Evolutionary conservation across 2,329 filamentous ascomycete species (phyloP), one percentile per base, ranked within the genome.

Genomic region (Colletotrichum somersetense): DNA sequence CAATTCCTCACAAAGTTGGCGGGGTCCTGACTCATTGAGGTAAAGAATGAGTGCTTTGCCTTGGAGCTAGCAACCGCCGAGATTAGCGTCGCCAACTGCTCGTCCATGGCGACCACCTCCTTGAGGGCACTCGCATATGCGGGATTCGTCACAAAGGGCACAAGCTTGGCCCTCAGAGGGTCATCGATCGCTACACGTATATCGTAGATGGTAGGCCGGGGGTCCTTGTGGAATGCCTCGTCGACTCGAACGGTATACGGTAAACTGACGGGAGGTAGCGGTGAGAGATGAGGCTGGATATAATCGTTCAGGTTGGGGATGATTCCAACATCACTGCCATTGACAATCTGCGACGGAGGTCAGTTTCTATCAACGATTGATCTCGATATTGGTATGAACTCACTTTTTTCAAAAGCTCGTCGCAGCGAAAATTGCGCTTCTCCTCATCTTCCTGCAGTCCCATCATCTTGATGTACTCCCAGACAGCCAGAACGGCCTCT

Each of bases 191-290:
- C 88, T 57, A 99, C 93, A 76, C 91, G 91, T 59, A 99, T 88
- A 81, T 98, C 96, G 84, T 98, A 98, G 76, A 98, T 87, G 7
- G 95, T 98, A 1, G 94, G 91, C 63, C 89, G 86, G 5, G 94
- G 92, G 67, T 91, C 84, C 75, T 90, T 91, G 79, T 96, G 92
- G 78, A 95, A 96, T 11, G 91, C 90, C 77, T 94, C 88, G 80
- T 99, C 96, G 52, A 98, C 93, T 71, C 96, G 94, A 79, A 99
- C 96, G 11, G 95, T 99, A 84, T 98, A 99, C 30, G 91, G 88
- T 44, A 99, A 89, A 77, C 92, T 91, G 78, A 98, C 89, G 0
- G 96, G 95, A 7, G 93, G 91, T 1, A 98, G 88, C 3, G 94
- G 90, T 40, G 88, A 90, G 67, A 98, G 89, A 81, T 98, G 95